A percentile compares a stretch with the other conserved stretches of the same genome.
These are phyloP conservation scores for Beta corolliflora DNA, from an alignment of 179 eudicot genomes.

Conservation along the genomic window DNA sequence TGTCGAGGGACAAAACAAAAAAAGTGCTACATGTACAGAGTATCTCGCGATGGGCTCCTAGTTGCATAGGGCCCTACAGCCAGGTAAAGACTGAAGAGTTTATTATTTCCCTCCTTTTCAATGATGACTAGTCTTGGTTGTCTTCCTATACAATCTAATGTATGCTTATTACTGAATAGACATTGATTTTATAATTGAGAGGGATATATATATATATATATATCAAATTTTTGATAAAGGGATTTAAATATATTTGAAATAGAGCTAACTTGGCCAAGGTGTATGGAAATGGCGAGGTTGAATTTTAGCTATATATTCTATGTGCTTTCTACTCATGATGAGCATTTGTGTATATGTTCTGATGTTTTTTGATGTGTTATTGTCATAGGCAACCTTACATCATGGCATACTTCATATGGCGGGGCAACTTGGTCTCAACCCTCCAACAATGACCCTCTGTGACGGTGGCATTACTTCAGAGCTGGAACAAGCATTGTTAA, in stretches of 20 bases:
- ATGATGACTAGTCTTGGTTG: background rate
- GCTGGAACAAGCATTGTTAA: conserved; percentile 75
- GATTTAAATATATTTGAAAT: background rate
- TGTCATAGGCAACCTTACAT: conserved; percentile 84
- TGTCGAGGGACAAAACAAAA: conserved; percentile 68
- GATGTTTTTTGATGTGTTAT: conserved; percentile 10
- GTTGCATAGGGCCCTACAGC: conserved; percentile 98
- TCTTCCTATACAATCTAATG: background rate
- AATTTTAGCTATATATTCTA: background rate
- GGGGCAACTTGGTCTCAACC: conserved; percentile 97
- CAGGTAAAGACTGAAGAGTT: conserved; percentile 52
- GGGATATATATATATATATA: too few relatives aligned
- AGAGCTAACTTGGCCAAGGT: background rate
- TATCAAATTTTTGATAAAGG: background rate
- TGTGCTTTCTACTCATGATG: background rate
- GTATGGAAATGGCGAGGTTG: background rate
- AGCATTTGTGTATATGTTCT: conserved; percentile 4
- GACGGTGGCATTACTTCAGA: conserved; percentile 62
- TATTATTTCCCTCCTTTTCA: background rate
- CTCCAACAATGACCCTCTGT: conserved; percentile 87
- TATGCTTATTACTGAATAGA: background rate
- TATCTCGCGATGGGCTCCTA: conserved; percentile 97
- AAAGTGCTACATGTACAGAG: conserved; percentile 96
- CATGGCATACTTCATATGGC: conserved; percentile 86
- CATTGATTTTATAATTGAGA: background rate